Evolutionary conservation across 2,329 filamentous ascomycete genomes (phyloP), one percentile per base, ranked within the genome.

Genomic region (Incumbomyces delicatus): DNA sequence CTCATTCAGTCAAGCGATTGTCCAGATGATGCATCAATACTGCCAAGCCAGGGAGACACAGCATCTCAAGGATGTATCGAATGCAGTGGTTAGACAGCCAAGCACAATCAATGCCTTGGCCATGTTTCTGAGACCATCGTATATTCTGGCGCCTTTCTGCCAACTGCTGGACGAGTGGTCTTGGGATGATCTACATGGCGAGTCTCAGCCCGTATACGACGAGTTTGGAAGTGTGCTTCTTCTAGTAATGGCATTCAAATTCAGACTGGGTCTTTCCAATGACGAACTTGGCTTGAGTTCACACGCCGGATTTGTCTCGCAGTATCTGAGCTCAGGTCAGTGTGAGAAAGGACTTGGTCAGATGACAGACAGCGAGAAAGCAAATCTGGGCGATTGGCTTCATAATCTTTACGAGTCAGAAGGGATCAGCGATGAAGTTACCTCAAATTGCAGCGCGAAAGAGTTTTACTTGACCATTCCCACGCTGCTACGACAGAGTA

Each of bases 1-100:
- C 2, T 87, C 87, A 2, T 86, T 94, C 14, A 85, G 84, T 42
- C 80, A 83, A 50, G 89, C 88, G 2, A 71, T 89, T 37, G 77
- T 81, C 33, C 83, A 87, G 69, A 81, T 83, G 62, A 73, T 80
- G 63, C 66, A 74, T 48, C 70, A 70, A 50, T 68, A 81, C 20
- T 81, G 77, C 57, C 66, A 70, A 18, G 73, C 70, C 38, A 78
- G 77, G 59, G 78, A 79, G 55, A 81, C 77, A 0, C 77, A 80
- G 68, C 42, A 45, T 14, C 61, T 83, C 44, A 80, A 80, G 54
- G 72, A 70, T 6, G 70, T 81, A 2, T 81, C 77, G 58, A 78
- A 75, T 51, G 65, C 71, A 2, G 62, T 82, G 13, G 74, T 75
- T 13, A 74, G 72, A 40, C 74, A 72, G 44, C 70, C 77, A 2